Conservation (phyloP, 495 filamentous ascomycete genomes). For the Penicillium cosmopolitanum region DNA sequence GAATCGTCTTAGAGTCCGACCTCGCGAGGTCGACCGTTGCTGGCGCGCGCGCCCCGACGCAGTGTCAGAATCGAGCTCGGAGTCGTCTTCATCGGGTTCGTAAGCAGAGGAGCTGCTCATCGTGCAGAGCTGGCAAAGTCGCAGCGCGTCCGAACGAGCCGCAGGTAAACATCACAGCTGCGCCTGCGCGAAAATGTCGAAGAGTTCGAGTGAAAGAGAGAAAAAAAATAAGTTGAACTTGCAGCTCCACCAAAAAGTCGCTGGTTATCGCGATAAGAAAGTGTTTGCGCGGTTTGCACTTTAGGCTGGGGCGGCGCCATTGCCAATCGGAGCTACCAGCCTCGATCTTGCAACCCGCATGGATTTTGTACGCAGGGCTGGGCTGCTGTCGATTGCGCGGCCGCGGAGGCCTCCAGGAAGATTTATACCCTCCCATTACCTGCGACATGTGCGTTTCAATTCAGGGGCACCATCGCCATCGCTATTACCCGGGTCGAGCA, state of each 20-base stretch:
- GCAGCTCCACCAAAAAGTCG: constrained; percentile 6
- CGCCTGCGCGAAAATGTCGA: constrained; percentile 8
- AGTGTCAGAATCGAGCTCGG: constrained; percentile 31
- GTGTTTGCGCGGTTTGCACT: constrained; percentile 50
- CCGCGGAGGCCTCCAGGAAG: constrained; percentile 15
- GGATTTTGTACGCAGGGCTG: constrained; percentile 39
- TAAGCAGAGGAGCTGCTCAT: constrained; percentile 45
- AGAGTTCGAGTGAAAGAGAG: constrained; percentile 4
- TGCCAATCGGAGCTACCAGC: not conserved
- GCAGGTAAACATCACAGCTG: constrained; percentile 35
- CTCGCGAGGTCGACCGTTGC: constrained; percentile 16
- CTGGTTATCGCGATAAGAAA: constrained; percentile 39
- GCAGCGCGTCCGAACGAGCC: constrained; percentile 19
- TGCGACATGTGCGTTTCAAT: constrained; percentile 28
- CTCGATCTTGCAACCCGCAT: constrained; percentile 17
- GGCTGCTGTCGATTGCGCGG: constrained; percentile 25
- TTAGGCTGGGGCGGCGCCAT: not conserved
- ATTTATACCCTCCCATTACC: not conserved
- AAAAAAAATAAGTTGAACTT: constrained; percentile 19
- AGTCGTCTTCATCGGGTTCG: constrained; percentile 35
- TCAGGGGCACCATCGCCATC: constrained; percentile 29
- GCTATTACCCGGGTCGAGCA: constrained; percentile 23
- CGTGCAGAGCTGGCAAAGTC: constrained; percentile 29
- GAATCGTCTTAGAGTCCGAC: not conserved
- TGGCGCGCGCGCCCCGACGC: constrained; percentile 8